Conservation (phyloP, 352 stramenopile genomes). For the Vaucheria bursata region DNA sequence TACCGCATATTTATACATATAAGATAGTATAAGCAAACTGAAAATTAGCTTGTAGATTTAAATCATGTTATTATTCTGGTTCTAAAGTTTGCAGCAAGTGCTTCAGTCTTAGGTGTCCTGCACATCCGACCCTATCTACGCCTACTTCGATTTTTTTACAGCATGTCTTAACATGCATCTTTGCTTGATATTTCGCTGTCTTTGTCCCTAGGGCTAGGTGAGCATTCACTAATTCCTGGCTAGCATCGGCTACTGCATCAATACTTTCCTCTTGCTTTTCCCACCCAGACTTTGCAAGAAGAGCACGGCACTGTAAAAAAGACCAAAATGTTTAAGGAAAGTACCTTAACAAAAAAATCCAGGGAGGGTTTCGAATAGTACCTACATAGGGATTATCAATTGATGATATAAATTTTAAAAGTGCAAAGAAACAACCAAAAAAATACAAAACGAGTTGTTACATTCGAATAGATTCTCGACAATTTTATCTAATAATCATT, state of each 20-base stretch:
- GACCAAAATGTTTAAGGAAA: background rate
- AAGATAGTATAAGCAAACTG: no score
- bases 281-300: constrained; percentile 13
- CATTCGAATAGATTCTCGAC: no score
- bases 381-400: background rate
- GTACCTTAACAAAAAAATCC: background rate
- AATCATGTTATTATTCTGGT: no score
- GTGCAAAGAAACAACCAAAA: no score
- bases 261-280: constrained; percentile 14
- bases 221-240: constrained; percentile 14
- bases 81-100: constrained; percentile 20
- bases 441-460: no score
- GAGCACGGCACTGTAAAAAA: constrained; percentile 14
- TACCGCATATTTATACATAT: no score
- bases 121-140: constrained; percentile 8
- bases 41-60: no score
- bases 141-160: constrained; percentile 17
- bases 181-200: constrained; percentile 19
- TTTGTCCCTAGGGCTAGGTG: constrained; percentile 13
- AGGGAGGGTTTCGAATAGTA: background rate
- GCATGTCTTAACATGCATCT: constrained; percentile 26
- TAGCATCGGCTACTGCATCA: constrained; percentile 5
- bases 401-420: background rate
- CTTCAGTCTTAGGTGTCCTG: constrained; percentile 10
- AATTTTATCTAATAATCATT: background rate